Percentiles rank a stretch among this genome's conserved stretches.
Evolutionary conservation across 2,329 filamentous ascomycete species (phyloP).

Genomic region (Aureobasidium sp.): DNA sequence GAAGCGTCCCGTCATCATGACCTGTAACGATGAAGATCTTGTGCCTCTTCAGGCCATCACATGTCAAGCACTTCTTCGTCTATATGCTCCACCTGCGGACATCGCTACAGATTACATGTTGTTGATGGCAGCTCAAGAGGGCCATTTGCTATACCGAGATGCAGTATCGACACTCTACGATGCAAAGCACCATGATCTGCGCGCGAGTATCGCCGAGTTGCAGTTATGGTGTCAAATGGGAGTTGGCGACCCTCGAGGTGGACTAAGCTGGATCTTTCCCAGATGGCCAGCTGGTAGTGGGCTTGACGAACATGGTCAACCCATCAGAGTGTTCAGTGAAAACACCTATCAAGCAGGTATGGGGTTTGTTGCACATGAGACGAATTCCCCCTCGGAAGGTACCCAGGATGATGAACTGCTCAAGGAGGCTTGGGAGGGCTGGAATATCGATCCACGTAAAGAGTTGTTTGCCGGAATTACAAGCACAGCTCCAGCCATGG

Average conservation of each 20-base stretch:
- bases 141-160: constrained; percentile 63
- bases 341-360: constrained; percentile 70
- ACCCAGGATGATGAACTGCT: constrained; percentile 50
- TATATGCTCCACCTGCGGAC: constrained; percentile 55
- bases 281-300: constrained; percentile 66
- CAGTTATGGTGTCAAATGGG: constrained; percentile 97
- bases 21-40: constrained; percentile 85
- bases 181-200: constrained; percentile 61
- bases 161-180: constrained; percentile 63
- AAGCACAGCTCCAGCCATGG: background rate
- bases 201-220: constrained; percentile 72
- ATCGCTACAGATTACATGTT: constrained; percentile 72
- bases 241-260: constrained; percentile 78
- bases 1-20: constrained; percentile 87
- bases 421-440: constrained; percentile 57
- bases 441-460: constrained; percentile 41
- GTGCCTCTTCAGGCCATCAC: constrained; percentile 65
- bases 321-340: constrained; percentile 69
- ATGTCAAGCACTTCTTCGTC: constrained; percentile 78
- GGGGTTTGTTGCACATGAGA: constrained; percentile 51
- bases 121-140: constrained; percentile 77
- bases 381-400: constrained; percentile 27
- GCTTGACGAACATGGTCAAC: constrained; percentile 56
- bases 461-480: constrained; percentile 14
- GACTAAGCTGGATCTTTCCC: constrained; percentile 81